phyloP scores from a whole-genome alignment of 768 basidiomycete genomes.

The Pleurotus citrinopileatus region DNA sequence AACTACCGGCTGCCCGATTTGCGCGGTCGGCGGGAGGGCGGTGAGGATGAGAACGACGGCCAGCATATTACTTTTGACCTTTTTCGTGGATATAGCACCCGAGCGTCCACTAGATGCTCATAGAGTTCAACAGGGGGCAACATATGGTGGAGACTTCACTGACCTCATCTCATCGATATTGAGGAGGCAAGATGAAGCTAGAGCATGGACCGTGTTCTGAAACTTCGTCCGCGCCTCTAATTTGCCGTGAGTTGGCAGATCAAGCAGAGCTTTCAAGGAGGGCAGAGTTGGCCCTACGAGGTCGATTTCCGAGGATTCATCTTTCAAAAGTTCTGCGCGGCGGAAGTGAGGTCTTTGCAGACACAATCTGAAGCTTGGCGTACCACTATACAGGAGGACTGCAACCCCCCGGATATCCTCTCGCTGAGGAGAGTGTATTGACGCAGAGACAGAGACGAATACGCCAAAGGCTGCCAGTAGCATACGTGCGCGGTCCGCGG shows the following conservation, averaged over 20 bases:
- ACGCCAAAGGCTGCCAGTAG: slow-evolving; percentile 62
- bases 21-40: slow-evolving; percentile 61
- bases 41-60: slow-evolving; percentile 85
- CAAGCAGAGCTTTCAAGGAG: slow-evolving; percentile 72
- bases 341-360: too few relatives aligned
- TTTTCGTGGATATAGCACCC: slow-evolving; percentile 72
- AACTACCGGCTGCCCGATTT: slow-evolving; percentile 69
- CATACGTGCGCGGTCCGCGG: slow-evolving; percentile 57
- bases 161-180: slow-evolving; percentile 94
- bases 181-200: slow-evolving; percentile 81
- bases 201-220: slow-evolving; percentile 64
- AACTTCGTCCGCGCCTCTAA: slow-evolving; percentile 49
- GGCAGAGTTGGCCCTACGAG: slow-evolving; percentile 79
- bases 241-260: slow-evolving; percentile 40
- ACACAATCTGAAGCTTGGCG: too few relatives aligned
- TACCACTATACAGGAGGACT: slow-evolving; percentile 78
- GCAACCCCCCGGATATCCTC: slow-evolving; percentile 82
- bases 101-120: slow-evolving; percentile 64
- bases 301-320: slow-evolving; percentile 79
- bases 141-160: slow-evolving; percentile 17
- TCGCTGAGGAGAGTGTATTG: slow-evolving; percentile 37
- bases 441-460: slow-evolving; percentile 56
- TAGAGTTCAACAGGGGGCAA: neutral
- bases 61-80: slow-evolving; percentile 88
- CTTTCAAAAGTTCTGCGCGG: slow-evolving; percentile 70